A percentile compares a stretch with the other conserved stretches of the same genome.
These are phyloP conservation scores for Pseudopyrenochaeta lycopersici DNA, from an alignment of 2,329 filamentous ascomycete genomes.

Conservation along the genomic window DNA sequence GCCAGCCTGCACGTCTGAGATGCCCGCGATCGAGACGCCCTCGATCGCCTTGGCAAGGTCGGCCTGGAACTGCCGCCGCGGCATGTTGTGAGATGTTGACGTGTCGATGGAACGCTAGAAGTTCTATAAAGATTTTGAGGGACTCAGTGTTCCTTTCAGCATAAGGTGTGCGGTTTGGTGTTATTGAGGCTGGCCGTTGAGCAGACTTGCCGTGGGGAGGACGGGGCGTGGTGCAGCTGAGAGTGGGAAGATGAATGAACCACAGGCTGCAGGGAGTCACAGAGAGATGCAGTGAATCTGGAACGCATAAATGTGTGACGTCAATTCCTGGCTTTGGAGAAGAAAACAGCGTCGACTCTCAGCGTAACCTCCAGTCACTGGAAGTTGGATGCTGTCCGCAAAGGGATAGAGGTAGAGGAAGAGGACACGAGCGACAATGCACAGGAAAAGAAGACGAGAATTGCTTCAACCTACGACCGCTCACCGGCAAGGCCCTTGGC, in stretches of 20 bases:
- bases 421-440: constrained; percentile 7
- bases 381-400: background rate
- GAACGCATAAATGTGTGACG: constrained; percentile 6
- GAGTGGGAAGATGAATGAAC: background rate
- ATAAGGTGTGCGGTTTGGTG: background rate
- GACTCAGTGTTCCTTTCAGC: background rate
- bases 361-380: background rate
- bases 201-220: constrained; percentile 1
- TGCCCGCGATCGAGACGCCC: constrained; percentile 53
- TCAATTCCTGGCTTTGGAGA: constrained; percentile 2
- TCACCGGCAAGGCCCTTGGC: constrained; percentile 20
- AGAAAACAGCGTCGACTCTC: constrained; percentile 1
- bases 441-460: constrained; percentile 4
- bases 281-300: background rate
- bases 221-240: constrained; percentile 4
- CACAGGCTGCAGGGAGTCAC: background rate
- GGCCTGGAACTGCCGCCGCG: constrained; percentile 69
- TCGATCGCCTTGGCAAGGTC: constrained; percentile 61
- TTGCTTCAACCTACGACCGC: constrained; percentile 1
- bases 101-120: background rate
- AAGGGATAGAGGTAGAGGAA: background rate
- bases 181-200: constrained; percentile 8
- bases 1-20: constrained; percentile 67
- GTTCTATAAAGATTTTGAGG: background rate
- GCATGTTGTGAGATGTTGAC: constrained; percentile 60